These are phyloP conservation scores for Aegilops sharonensis DNA, from an alignment of 176 grass and related monocot species.

Conservation along the genomic window DNA sequence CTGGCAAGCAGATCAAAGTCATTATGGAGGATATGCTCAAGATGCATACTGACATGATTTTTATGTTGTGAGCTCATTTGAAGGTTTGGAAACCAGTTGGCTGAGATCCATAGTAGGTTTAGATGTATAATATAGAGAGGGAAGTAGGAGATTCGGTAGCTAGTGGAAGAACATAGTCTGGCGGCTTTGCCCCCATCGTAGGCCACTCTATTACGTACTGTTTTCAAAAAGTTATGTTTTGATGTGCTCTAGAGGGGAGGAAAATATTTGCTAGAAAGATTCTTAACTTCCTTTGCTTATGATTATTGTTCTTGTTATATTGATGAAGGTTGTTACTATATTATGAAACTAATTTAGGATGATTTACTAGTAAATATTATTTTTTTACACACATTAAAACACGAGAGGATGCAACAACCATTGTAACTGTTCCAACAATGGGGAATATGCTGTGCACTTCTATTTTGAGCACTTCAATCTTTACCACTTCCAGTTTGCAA, in stretches of 20 bases:
- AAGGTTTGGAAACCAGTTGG: conserved; percentile 22
- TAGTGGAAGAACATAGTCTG: not conserved
- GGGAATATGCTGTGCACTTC: too few species aligned
- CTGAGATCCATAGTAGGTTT: conserved; percentile 10
- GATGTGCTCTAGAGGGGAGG: too few species aligned
- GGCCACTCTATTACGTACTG: too few species aligned
- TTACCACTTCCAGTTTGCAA: too few species aligned
- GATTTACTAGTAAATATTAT: not conserved
- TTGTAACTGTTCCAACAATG: too few species aligned
- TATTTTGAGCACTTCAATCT: too few species aligned
- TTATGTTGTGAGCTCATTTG: conserved; percentile 19
- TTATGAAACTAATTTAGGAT: not conserved
- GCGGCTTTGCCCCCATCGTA: too few species aligned
- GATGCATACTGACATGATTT: conserved; percentile 27
- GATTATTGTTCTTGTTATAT: not conserved
- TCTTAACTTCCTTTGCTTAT: not conserved
- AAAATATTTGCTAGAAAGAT: too few species aligned
- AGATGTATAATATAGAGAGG: not conserved
- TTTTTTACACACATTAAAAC: too few species aligned
- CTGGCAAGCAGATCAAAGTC: conserved; percentile 26
- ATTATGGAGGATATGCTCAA: conserved; percentile 40
- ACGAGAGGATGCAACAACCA: too few species aligned
- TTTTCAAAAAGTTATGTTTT: too few species aligned
- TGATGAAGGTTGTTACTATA: too few species aligned
- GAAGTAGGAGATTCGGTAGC: not conserved